A percentile compares a stretch with the other conserved stretches of the same genome.
These are phyloP conservation scores for Coprinopsis strossmayeri DNA, from an alignment of 768 basidiomycete species.

Conservation along the genomic window DNA sequence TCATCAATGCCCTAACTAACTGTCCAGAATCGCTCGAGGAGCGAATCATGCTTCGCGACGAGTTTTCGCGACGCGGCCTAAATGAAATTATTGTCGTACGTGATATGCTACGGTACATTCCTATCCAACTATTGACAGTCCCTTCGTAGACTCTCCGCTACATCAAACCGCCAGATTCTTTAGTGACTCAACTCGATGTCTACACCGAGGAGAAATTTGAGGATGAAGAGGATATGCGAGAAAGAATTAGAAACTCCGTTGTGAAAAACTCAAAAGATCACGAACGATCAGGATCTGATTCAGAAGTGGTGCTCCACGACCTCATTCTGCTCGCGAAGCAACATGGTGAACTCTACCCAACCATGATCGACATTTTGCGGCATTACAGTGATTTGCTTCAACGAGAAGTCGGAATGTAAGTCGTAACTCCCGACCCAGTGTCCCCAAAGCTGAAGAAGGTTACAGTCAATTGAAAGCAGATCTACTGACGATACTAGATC, in stretches of 20 bases:
- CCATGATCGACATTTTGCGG: slow-evolving; percentile 54
- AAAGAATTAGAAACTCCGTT: slow-evolving; percentile 41
- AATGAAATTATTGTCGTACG: slow-evolving; percentile 81
- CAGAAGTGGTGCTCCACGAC: slow-evolving; percentile 51
- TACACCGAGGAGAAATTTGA: slow-evolving; percentile 88
- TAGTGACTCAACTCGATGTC: slow-evolving; percentile 75
- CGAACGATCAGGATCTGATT: slow-evolving; percentile 36
- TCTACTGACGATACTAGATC: slow-evolving; percentile 51
- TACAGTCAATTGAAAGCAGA: slow-evolving; percentile 58
- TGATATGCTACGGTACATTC: slow-evolving; percentile 15
- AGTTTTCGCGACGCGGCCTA: slow-evolving; percentile 74
- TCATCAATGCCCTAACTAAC: slow-evolving; percentile 76
- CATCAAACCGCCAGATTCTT: slow-evolving; percentile 58
- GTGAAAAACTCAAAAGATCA: slow-evolving; percentile 20
- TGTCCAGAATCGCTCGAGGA: slow-evolving; percentile 75
- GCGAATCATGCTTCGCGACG: slow-evolving; percentile 72
- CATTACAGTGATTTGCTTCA: slow-evolving; percentile 52
- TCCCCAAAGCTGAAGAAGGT: slow-evolving; percentile 4
- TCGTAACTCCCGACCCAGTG: slow-evolving; percentile 7
- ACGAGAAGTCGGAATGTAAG: slow-evolving; percentile 55
- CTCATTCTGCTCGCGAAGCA: slow-evolving; percentile 54
- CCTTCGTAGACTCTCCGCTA: slow-evolving; percentile 61
- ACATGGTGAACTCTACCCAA: slow-evolving; percentile 56
- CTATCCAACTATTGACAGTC: background rate
- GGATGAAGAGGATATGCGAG: slow-evolving; percentile 80